Base-by-base conservation (phyloP, 2,329 filamentous ascomycete genomes). In the Cladosporium colombiae region DNA sequence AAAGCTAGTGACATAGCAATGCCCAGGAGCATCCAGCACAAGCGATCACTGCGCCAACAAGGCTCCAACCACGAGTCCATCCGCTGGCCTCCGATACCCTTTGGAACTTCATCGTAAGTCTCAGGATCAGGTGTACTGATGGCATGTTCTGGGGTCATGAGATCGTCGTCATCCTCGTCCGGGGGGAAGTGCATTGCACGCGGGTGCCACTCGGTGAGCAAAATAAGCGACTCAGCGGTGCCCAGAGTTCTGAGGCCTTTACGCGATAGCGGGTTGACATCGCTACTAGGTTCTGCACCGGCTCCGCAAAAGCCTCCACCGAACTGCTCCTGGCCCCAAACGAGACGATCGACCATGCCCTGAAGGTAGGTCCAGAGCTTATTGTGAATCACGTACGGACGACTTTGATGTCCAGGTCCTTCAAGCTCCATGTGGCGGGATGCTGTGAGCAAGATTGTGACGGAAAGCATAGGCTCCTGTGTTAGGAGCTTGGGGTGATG, bases 61-160 rank as follows among this genome's bases (percentile, higher is more conserved):
- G 95, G 95, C 77, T 99, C 95, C 4, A 98, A 86, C 92, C 95
- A 98, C 76, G 92, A 94, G 75, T 97, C 93, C 69, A 97, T 95
- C 31, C 93, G 84, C 76, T 91, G 89, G 11, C 92, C 92, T 53
- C 92, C 91, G 23, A 92, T 85, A n/a, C 87, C 86, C 33, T 85
- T 85, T 49, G 75, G 73, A 59, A 75, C 72, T 14, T 83, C 80
- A 27, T 81, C 80, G 29, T 88, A 84, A 60, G 86, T 86, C 46
- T 83, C 82, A 5, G 89, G 86, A 21, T 89, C 90, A 21, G 72
- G 69, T 13, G 68, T 69, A 58, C 90, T 87, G 1, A 87, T 88
- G 1, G 87, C 85, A 69, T 95, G 91, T 21, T 91, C 89, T 0
- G 91, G 90, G 3, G 86, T 80, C 68, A 89, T 80, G 49, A 89